Base-by-base conservation (phyloP, 225 moss, liverwort and hornwort species). In the Pleurozium schreberi region DNA sequence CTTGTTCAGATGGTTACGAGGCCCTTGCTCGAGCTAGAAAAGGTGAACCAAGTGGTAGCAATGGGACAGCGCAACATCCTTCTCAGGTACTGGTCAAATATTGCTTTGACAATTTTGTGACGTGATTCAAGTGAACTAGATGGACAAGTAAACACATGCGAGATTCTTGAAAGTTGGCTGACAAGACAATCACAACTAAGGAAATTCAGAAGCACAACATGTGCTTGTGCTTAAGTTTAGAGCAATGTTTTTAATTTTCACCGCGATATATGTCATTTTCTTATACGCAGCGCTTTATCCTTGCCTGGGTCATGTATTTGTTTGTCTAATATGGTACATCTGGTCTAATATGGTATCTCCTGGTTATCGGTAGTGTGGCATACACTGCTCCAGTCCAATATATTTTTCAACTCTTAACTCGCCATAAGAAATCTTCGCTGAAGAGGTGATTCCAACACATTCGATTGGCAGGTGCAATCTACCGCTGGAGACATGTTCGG, bases 1-100 rank as follows among this genome's bases (percentile, higher is more conserved):
- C 69, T 88, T 83, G 18, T 84, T n/a, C 88, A 96, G 95, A 95
- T 86, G 97, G 97, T 86, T 98, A 97, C 80, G 97, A 97, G 91
- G 97, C 98, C 53, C 92, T 98, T 90, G 90, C 93, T 31, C 94
- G 97, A 90, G 90, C 95, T 90, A 91, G 94, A 80, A 89, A 92
- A 86, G 98, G 97, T 62, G 92, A 92, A 88, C 64, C 91, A 80
- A 91, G 93, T 92, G 90, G 88, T 88, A 92, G 90, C 85, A 91
- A 92, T 77, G 91, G 86, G 47, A 81, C 89, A 81, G 55, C n/a
- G 57, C 89, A 85, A 36, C 73, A n/a, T 53, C n/a, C 88, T 82
- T 73, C 86, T 73, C 93, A 92, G 93, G 94, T 94, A 88, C 84
- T 20, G 40, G 86, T 58, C 49, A 62, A 60, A 88, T 85, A 81